These are phyloP conservation scores for Artemisia tridentata DNA, from an alignment of 129 eudicot species.

Conservation along the genomic window DNA sequence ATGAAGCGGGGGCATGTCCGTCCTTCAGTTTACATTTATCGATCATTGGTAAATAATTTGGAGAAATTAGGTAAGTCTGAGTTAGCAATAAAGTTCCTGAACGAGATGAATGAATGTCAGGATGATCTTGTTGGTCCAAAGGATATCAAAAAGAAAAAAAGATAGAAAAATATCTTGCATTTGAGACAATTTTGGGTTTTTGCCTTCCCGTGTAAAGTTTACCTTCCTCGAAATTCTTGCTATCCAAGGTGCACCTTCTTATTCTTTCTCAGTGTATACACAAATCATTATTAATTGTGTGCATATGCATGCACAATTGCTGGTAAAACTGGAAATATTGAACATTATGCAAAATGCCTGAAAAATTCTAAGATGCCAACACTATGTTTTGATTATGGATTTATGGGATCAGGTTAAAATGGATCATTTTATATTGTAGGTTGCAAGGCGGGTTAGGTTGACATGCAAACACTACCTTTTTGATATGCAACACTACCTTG, in stretches of 20 bases:
- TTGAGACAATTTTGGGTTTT: background rate
- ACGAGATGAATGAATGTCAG: slow-evolving; percentile 62
- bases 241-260: slow-evolving; percentile 17
- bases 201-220: background rate
- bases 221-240: slow-evolving; percentile 2
- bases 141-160: slow-evolving; percentile 50
- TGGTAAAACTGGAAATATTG: background rate
- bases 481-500: too few relatives aligned
- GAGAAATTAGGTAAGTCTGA: slow-evolving; percentile 66
- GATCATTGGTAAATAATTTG: slow-evolving; percentile 57
- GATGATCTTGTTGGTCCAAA: slow-evolving; percentile 59
- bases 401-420: background rate
- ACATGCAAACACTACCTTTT: too few relatives aligned
- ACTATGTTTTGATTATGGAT: background rate
- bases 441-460: too few relatives aligned
- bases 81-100: slow-evolving; percentile 46
- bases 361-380: background rate
- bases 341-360: background rate
- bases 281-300: background rate
- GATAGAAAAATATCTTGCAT: slow-evolving; percentile 25
- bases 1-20: slow-evolving; percentile 54
- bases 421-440: too few relatives aligned
- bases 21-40: slow-evolving; percentile 67
- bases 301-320: background rate
- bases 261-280: background rate